phyloP scores from a whole-genome alignment of 805 yeast species.

The Wickerhamiella alocasiicola region DNA sequence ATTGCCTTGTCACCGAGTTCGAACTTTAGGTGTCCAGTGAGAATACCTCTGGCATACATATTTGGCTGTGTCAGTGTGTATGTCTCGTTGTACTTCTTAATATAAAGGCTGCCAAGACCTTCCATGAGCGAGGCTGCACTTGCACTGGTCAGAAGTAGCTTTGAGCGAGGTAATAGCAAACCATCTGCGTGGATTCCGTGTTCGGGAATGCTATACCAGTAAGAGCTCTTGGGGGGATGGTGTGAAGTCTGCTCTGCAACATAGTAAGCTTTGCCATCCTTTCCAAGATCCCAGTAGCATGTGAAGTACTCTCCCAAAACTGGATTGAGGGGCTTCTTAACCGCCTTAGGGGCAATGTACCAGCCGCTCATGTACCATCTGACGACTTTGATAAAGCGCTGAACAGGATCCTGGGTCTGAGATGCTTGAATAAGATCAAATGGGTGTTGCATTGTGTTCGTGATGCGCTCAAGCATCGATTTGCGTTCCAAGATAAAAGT shows the following conservation, averaged over 20 bases:
- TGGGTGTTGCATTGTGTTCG: constrained; percentile 73
- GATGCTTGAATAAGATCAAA: constrained; percentile 62
- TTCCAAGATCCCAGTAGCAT: constrained; percentile 83
- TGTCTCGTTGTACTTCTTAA: constrained; percentile 53
- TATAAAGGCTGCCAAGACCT: constrained; percentile 62
- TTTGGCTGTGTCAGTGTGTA: constrained; percentile 91
- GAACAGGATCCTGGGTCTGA: constrained; percentile 40
- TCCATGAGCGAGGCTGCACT: constrained; percentile 97
- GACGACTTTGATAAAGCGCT: constrained; percentile 61
- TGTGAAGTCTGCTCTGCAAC: constrained; percentile 92
- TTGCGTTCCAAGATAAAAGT: constrained; percentile 91
- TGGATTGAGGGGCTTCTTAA: constrained; percentile 92
- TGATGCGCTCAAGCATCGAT: constrained; percentile 90
- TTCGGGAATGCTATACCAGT: constrained; percentile 77
- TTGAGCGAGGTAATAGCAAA: constrained; percentile 70
- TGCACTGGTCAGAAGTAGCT: constrained; percentile 62
- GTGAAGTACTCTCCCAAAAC: constrained; percentile 83
- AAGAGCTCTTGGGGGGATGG: constrained; percentile 96
- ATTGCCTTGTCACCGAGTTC: constrained; percentile 88
- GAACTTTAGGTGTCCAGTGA: constrained; percentile 78
- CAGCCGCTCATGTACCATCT: constrained; percentile 91
- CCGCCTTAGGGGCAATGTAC: constrained; percentile 98
- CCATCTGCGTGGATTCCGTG: constrained; percentile 80
- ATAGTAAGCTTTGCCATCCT: constrained; percentile 61
- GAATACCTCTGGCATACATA: constrained; percentile 84